Base-by-base conservation (phyloP, 2,329 filamentous ascomycete genomes). In the Colletotrichum sp. region DNA sequence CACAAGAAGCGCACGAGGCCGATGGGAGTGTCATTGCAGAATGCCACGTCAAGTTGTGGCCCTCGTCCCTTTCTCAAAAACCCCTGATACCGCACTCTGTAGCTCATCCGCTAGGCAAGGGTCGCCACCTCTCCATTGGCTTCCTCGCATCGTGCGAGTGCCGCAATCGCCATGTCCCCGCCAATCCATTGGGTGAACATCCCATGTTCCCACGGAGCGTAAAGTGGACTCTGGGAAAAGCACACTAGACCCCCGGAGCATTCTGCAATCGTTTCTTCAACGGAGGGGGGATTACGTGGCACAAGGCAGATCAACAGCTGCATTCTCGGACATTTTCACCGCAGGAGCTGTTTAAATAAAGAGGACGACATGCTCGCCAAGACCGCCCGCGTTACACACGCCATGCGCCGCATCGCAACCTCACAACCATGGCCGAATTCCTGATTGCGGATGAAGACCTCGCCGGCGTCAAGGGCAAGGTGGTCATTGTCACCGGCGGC, bases 401-500 rank as follows among this genome's bases (percentile, higher is more conserved):
- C 58, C 18, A 21, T 32, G 28, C 7, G 58, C n/a, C 32, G 18
- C 30, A 62, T 36, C 18, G 16, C 38, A 24, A 28, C 1, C 7
- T 8, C n/a, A 10, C 75, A 75, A 82, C 58, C 52, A 89, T 89
- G 87, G 79, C 86, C 10, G 86, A 86, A 78, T 84, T 90, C 38
- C 78, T 80, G 2, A 89, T 90, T 62, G 80, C 85, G 56, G 85
- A 90, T 75, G 81, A 84, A 12, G 84, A 87, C 56, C 80, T 91
- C 6, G 75, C 77, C 15, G 77, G 80, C 55, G 87, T 96, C 55
- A 85, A 86, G 18, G 90, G 91, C 75, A 93, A 92, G 80, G 89
- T 94, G 2, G 90, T 95, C 62, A 83, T 94, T 36, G 92, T 96
- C 5, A 94, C 93, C 3, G 94, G 94, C 21, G 94, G 91, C 69